phyloP scores from a whole-genome alignment of 2,329 filamentous ascomycete genomes.

The Immersiporthe knoxdaviesiana region DNA sequence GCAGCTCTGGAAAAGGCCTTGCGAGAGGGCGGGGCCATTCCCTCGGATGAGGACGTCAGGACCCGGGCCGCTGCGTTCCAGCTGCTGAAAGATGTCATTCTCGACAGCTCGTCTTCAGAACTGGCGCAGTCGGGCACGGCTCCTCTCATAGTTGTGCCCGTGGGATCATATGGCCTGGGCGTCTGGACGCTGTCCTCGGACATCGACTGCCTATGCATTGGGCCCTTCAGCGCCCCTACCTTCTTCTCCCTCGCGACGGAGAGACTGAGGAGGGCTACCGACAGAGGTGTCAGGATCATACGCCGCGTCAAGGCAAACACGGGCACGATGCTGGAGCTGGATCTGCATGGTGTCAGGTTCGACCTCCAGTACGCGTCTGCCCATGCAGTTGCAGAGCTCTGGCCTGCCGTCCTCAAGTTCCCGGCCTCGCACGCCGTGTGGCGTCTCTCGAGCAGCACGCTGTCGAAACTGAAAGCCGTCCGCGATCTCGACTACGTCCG shows the following conservation, averaged over 20 bases:
- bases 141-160: conserved; percentile 59
- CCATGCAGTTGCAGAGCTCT: conserved; percentile 56
- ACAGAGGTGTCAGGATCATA: conserved; percentile 52
- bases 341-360: conserved; percentile 59
- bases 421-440: conserved; percentile 58
- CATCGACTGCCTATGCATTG: conserved; percentile 68
- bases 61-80: conserved; percentile 49
- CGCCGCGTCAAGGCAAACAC: conserved; percentile 61
- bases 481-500: conserved; percentile 65
- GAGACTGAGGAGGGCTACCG: conserved; percentile 52
- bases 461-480: conserved; percentile 66
- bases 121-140: conserved; percentile 35
- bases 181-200: conserved; percentile 65
- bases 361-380: conserved; percentile 71
- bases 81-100: conserved; percentile 48
- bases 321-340: conserved; percentile 67
- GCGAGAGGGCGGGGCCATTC: conserved; percentile 45
- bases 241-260: conserved; percentile 65
- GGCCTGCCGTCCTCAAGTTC: conserved; percentile 51
- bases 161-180: conserved; percentile 68
- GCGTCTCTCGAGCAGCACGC: conserved; percentile 56
- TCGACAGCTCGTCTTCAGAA: conserved; percentile 35
- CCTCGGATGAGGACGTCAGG: conserved; percentile 48
- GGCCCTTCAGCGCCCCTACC: conserved; percentile 60
- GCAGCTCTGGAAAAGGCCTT: conserved; percentile 46